Evolutionary conservation across 2,329 filamentous ascomycete species (phyloP), one percentile per base, ranked within the genome.

Genomic region (Ophiocordyceps robertsii): DNA sequence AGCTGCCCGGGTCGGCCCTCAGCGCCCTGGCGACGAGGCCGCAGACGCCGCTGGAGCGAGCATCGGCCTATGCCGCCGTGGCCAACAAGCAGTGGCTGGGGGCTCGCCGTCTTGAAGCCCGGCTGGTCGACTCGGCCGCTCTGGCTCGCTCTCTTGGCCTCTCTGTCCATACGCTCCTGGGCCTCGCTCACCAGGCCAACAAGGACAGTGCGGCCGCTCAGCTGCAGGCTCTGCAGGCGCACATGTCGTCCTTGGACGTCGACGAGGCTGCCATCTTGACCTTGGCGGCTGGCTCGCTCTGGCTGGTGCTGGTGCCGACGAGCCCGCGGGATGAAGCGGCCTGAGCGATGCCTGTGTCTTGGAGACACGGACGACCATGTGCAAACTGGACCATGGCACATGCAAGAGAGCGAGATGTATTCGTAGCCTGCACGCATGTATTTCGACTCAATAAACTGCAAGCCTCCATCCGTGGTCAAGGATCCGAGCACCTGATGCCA

Each of bases 71-170:
- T 40, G 51, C 61, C 0, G 53, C 54, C 4, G 64, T 65, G 0
- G 66, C 65, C 1, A 69, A 69, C 40, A 51, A 53, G 37, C 57
- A 69, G 43, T 71, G 67, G 68, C 46, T 72, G 11, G 46, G 55
- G 14, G 48, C 51, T 16, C 54, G 68, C 4, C 63, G 66, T 0
- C 49, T 70, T 3, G 50, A 61, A 10, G 64, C 64, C 0, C 51
- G 47, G 7, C 30, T 69, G 19, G 39, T 67, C 4, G 60, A 64
- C n/a, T 54, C 57, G 1, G 46, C 48, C 0, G 54, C 59, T 11
- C 43, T 63, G 1, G 58, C 56, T 0, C 47, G 55, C 4, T 45
- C 55, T 6, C 39, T 63, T 0, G 51, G 51, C 0, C 39, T 55
- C 7, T 48, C 58, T 2, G 59, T 65, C 3, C 61, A 61, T 12